Evolutionary conservation across 2,329 filamentous ascomycete species (phyloP).

Genomic region (Chaetomium olivaceum): DNA sequence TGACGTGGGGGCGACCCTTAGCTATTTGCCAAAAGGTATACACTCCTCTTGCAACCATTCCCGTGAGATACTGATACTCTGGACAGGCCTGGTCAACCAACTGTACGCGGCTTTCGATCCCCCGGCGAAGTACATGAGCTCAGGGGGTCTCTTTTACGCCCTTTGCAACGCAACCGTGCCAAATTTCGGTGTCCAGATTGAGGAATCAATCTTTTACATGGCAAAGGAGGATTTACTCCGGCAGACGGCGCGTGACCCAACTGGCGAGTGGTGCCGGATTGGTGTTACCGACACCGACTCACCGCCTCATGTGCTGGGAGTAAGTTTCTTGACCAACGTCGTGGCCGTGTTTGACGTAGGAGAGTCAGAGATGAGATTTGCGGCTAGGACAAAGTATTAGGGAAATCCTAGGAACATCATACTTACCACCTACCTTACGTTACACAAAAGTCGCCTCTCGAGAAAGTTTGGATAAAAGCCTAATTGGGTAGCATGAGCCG

Average conservation of each 20-base stretch:
- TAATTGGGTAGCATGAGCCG: no score
- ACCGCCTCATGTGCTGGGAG: conserved; percentile 34
- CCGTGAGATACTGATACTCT: not conserved
- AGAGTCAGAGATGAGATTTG: conserved; percentile 37
- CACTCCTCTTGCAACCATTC: not conserved
- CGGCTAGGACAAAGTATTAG: conserved; percentile 30
- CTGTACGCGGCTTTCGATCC: conserved; percentile 34
- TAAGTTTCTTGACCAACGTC: conserved; percentile 36
- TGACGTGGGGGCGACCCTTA: conserved; percentile 35
- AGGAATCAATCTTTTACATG: conserved; percentile 33
- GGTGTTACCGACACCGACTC: conserved; percentile 33
- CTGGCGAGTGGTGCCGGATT: conserved; percentile 33
- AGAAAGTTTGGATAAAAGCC: no score
- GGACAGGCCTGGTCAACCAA: conserved; percentile 30
- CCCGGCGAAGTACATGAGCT: conserved; percentile 28
- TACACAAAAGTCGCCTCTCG: no score
- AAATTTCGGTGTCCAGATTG: conserved; percentile 36
- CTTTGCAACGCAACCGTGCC: conserved; percentile 37
- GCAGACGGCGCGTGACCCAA: conserved; percentile 29
- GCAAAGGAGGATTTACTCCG: conserved; percentile 34
- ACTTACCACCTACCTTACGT: no score
- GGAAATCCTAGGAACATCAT: no score
- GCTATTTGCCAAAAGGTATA: conserved; percentile 32
- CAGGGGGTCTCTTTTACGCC: conserved; percentile 32
- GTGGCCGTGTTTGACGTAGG: conserved; percentile 39